phyloP scores from a whole-genome alignment of 2,329 filamentous ascomycete genomes.

The Sclerotinia subarctica region DNA sequence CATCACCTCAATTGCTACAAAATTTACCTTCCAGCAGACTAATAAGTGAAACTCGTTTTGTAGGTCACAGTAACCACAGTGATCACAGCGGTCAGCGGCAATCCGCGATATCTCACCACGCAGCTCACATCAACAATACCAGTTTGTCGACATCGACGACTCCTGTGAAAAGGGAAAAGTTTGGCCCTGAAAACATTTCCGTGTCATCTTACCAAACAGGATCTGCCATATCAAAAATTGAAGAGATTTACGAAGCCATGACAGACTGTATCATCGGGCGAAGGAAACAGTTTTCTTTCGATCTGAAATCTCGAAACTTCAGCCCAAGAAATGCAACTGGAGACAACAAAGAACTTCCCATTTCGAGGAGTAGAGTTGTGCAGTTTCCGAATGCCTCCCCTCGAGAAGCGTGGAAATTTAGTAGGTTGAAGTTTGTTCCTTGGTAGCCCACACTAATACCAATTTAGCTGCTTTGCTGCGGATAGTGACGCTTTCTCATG shows the following conservation, averaged over 20 bases:
- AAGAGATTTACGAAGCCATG: conserved; percentile 52
- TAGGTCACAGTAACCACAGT: background rate
- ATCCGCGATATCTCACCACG: background rate
- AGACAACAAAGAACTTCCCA: background rate
- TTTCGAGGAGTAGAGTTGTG: conserved; percentile 21
- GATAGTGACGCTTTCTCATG: conserved; percentile 58
- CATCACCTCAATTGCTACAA: conserved; percentile 25
- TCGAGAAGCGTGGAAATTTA: conserved; percentile 51
- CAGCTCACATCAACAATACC: background rate
- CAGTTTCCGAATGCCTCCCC: conserved; percentile 49
- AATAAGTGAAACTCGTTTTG: background rate
- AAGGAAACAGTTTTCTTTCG: conserved; percentile 47
- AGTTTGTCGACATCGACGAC: background rate
- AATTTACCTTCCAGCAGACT: conserved; percentile 26
- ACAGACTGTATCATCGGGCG: conserved; percentile 48
- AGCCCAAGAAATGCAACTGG: background rate
- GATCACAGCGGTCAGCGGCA: background rate
- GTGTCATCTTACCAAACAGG: conserved; percentile 30
- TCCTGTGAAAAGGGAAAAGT: background rate
- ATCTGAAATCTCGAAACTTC: conserved; percentile 23
- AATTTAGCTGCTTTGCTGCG: conserved; percentile 52
- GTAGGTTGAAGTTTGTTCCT: conserved; percentile 41
- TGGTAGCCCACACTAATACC: conserved; percentile 19
- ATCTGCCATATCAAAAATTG: conserved; percentile 50
- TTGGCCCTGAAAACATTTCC: background rate